Base-by-base conservation (phyloP, 164 flowering plant species). In the Aristolochia contorta region DNA sequence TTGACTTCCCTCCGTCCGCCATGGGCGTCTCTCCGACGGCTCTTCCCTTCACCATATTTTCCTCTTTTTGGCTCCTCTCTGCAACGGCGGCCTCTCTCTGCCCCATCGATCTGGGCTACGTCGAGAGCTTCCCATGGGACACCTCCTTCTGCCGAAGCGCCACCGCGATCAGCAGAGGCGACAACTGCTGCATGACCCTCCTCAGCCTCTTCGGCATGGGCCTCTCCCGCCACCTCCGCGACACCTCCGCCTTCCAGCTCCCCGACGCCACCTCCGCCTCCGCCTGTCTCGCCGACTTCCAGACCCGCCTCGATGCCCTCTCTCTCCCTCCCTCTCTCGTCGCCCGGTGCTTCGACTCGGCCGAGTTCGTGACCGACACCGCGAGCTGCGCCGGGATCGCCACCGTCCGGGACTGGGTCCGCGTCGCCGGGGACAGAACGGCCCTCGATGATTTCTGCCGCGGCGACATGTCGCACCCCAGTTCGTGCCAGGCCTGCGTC, bases 401-500 rank as follows among this genome's bases (percentile, higher is more conserved):
- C 53, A 56, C 81, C 22, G 50, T 55, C 27, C 65, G 60, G n/a
- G 87, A 89, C 19, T 89, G 96, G 96, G 22, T 63, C 1, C 47
- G 52, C 51, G 18, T 53, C 30, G 68, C 86, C 4, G 86, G 91
- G 5, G 32, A 33, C 10, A 76, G 84, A 1, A 61, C 57, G 16
- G 0, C 66, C 21, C 70, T 89, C 2, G 84, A 84, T 55, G 19
- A 65, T 0, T 74, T 65, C 6, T 89, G 96, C 69, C 15, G 25
- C 10, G 50, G 74, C 0, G 86, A 84, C 54, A 71, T 86, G 32
- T 65, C 80, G 16, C 79, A 73, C 53, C 77, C 65, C 7, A 61
- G 75, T 0, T 30, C 63, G 14, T 89, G 96, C 65, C 82, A 78
- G 64, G 68, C 75, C 6, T 89, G 96, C 63, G 68, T 84, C 9